Conservation (phyloP, 176 grass and related monocot genomes). For the Oryza longistaminata region DNA sequence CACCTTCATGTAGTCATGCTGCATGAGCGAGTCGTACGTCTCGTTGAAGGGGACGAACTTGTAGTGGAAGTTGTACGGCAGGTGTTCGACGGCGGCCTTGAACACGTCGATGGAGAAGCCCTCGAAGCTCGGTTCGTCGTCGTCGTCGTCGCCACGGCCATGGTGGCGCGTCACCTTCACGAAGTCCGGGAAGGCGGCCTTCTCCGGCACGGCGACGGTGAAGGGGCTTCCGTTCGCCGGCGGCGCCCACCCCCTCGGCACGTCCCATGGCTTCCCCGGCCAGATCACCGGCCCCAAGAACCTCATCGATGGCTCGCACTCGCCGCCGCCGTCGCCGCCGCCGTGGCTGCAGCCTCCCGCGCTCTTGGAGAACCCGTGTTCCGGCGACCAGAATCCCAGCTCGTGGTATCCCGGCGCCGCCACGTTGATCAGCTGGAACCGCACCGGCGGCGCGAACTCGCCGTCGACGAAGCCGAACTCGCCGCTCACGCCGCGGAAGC, state of each 20-base stretch:
- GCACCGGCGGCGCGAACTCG: background rate
- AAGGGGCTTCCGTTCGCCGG: background rate
- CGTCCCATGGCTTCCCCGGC: background rate
- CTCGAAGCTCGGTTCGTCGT: background rate
- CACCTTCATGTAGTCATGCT: background rate
- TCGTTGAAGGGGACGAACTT: background rate
- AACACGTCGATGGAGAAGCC: conserved; percentile 11
- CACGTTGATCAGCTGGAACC: background rate
- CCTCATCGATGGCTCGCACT: background rate
- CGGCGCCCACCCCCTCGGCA: background rate
- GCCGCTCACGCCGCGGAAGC: background rate
- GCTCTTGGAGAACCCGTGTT: background rate
- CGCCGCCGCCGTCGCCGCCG: background rate
- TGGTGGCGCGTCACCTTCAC: background rate
- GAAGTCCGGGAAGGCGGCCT: conserved; percentile 3
- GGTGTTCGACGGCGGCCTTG: background rate
- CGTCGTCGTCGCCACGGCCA: background rate
- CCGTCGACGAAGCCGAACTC: background rate
- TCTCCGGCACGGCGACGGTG: background rate
- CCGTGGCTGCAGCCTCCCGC: too few relatives aligned
- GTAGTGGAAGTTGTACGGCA: background rate
- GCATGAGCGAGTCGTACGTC: conserved; percentile 4
- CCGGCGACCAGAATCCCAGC: conserved; percentile 2
- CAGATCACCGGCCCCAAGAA: background rate
- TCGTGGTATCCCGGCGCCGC: background rate